Evolutionary conservation across 2,329 filamentous ascomycete species (phyloP).

Genomic region (Calonectria henricotiae): DNA sequence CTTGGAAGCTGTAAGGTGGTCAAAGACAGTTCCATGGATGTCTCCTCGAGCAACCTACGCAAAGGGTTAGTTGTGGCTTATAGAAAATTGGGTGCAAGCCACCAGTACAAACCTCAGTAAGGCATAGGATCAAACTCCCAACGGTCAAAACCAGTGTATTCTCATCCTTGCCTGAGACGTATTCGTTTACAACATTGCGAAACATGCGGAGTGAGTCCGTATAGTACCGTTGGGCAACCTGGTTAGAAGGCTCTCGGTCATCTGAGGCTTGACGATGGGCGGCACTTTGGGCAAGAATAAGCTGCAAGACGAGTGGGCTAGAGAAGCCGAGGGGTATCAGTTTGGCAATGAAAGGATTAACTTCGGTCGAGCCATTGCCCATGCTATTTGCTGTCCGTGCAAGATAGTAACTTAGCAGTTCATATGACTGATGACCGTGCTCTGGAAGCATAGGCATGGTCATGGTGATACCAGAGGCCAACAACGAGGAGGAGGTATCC

Average conservation of each 20-base stretch:
- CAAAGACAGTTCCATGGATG: constrained; percentile 63
- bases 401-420: constrained; percentile 65
- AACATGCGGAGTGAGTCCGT: constrained; percentile 58
- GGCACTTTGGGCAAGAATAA: constrained; percentile 65
- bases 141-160: constrained; percentile 61
- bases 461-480: constrained; percentile 47
- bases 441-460: constrained; percentile 55
- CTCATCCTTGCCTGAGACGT: constrained; percentile 56
- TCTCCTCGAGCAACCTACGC: constrained; percentile 61
- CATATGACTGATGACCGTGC: constrained; percentile 59
- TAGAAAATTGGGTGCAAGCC: background rate
- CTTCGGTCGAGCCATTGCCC: constrained; percentile 65
- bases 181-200: constrained; percentile 56
- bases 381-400: constrained; percentile 64
- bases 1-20: constrained; percentile 64
- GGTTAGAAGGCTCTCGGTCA: constrained; percentile 49
- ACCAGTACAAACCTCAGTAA: constrained; percentile 61
- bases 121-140: constrained; percentile 64
- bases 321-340: constrained; percentile 65
- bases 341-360: constrained; percentile 65
- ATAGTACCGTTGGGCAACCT: constrained; percentile 58
- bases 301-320: constrained; percentile 63
- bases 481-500: constrained; percentile 30
- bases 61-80: constrained; percentile 36
- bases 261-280: constrained; percentile 59